Evolutionary conservation across 805 yeast genomes (phyloP), one percentile per base, ranked within the genome.

Genomic region (Metschnikowia koreensis): DNA sequence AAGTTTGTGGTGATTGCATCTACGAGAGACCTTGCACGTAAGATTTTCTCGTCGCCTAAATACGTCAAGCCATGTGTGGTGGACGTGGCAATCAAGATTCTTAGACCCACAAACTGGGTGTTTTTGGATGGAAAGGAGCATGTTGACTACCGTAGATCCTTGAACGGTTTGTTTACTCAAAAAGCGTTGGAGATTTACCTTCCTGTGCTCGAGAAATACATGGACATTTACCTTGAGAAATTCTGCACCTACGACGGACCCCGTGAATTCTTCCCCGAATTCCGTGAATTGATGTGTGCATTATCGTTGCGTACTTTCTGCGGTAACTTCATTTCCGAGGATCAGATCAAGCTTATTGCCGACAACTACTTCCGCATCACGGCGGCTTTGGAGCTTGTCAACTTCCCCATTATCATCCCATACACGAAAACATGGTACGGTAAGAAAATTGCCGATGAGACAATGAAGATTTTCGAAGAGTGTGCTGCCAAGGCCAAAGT

Each of bases 351-450:
- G 70, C 77, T 79, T 50, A 84, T 94, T 64, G 94, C 97, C 47
- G 98, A 93, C 70, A 91, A 92, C 71, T 94, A 92, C 73, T 94
- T 84, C 72, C 76, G 82, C 58, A 88, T 94, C 59, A 94, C 99
- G 12, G 96, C 96, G 54, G 99, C 99, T 28, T 80, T 94, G 66
- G 99, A 94, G 74, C 81, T 94, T 60, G 99, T 94, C 56, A 94
- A 94, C 77, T 94, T 94, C 83, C 99, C 99, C 56, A 89, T 94
- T 63, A 93, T 94, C 58, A 70, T 94, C 45, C 99, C 99, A 31
- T 94, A 80, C 79, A 91, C 99, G 55, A 94, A 93, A 76, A 87
- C 99, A 36, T 94, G 99, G 99, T 89, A 92, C 71, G 99, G 99
- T 60, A 86, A 89, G 76, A 83, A 80, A 66, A 87, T 92, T 64